These are phyloP conservation scores for Pelargonium cotyledonis DNA, from an alignment of 441 rosid species.

Conservation along the genomic window DNA sequence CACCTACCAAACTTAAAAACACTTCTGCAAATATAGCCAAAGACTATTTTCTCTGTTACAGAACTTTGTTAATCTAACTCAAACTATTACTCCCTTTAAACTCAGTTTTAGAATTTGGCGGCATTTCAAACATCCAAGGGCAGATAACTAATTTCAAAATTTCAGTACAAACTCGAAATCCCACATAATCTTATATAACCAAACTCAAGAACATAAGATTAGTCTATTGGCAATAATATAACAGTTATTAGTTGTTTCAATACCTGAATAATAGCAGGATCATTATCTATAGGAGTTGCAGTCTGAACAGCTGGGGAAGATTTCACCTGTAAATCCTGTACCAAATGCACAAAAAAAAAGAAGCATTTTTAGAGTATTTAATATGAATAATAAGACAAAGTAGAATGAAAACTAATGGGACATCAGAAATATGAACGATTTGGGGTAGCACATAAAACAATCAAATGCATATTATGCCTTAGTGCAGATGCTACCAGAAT, in stretches of 20 bases:
- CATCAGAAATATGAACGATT: no score
- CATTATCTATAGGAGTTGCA: conserved; percentile 18
- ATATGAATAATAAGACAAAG: neutral
- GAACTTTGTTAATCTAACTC: neutral
- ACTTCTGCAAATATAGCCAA: neutral
- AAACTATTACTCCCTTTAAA: neutral
- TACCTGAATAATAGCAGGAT: conserved; percentile 27
- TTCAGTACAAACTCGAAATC: neutral
- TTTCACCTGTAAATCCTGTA: conserved; percentile 25
- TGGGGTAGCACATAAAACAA: no score
- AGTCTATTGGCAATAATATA: neutral
- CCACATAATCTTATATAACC: neutral
- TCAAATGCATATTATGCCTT: no score
- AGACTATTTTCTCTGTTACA: neutral
- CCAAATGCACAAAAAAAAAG: neutral
- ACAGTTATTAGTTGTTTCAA: neutral
- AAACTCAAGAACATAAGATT: neutral
- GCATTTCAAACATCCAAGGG: neutral
- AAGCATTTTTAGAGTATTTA: neutral
- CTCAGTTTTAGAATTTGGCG: conserved; percentile 2
- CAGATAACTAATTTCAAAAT: neutral
- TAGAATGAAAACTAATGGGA: neutral
- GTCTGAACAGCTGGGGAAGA: conserved; percentile 17
- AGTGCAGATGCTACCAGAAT: no score
- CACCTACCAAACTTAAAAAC: neutral